Base-by-base conservation (phyloP, 2,329 filamentous ascomycete genomes). In the Diaporthe longicolla region DNA sequence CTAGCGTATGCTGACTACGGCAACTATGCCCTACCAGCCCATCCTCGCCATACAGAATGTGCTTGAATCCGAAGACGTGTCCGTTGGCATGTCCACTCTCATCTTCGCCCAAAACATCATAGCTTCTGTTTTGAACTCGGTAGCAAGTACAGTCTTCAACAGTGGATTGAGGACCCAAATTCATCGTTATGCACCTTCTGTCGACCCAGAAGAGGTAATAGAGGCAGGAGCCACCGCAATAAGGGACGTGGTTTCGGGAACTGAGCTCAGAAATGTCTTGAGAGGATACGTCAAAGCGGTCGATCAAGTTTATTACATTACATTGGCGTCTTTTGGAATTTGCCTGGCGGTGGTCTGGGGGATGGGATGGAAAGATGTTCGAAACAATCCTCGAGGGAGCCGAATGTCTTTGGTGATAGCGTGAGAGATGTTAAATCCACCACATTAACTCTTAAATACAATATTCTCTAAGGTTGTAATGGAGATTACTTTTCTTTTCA, bases 11-110 rank as follows among this genome's bases (percentile, higher is more conserved):
- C 55, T 59, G 55, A 59, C 55, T 2, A 24, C 10, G 55, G n/a
- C 11, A 40, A 40, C 32, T 10, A n/a, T n/a, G 32, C 11, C 5
- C 9, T n/a, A 13, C 7, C 5, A 59, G 55, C 55, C 55, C 10
- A 59, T 59, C 19, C 55, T 59, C 13, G 55, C 55, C 11, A 59
- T 59, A n/a, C 55, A 59, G 24, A 59, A 59, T 59, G n/a, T 13
- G 13, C 32, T 59, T 37, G 19, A 21, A 40, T 4, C 19, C 1
- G 32, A n/a, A 15, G 55, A 59, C 21, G 24, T 59, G n/a, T 35
- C 55, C 17, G 35, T 40, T 57, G 65, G 52, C 19, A 40, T 54
- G 52, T 70, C 48, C 24, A 70, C 35, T 10, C 65, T 70, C 7
- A 55, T 70, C 24, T 70, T 54, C 21, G 29, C 55, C 32, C 32